Percentiles rank a stretch among this genome's conserved stretches.
phyloP scores from a whole-genome alignment of 2,329 filamentous ascomycete genomes.

The Penicillium vulpinum region DNA sequence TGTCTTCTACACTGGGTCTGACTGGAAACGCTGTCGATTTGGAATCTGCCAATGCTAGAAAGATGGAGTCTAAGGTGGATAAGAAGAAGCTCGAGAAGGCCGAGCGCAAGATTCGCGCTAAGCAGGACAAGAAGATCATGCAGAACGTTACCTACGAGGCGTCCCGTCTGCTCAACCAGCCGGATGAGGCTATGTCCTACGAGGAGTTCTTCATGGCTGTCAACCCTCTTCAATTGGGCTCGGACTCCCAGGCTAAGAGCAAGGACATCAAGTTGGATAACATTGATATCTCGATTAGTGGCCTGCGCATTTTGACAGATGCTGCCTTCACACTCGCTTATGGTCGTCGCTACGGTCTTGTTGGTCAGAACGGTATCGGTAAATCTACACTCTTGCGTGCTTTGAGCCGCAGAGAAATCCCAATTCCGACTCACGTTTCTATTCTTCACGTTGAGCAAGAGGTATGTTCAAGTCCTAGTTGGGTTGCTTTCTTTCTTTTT shows the following conservation, averaged over 20 bases:
- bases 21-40: slow-evolving; percentile 82
- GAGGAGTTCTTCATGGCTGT: slow-evolving; percentile 99
- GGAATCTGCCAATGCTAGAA: slow-evolving; percentile 86
- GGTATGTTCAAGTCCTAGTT: slow-evolving; percentile 51
- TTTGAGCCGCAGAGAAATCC: slow-evolving; percentile 85
- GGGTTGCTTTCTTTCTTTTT: background rate
- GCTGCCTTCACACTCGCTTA: slow-evolving; percentile 88
- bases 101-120: slow-evolving; percentile 93
- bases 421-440: slow-evolving; percentile 95
- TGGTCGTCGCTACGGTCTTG: slow-evolving; percentile 90
- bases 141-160: slow-evolving; percentile 98
- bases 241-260: slow-evolving; percentile 73
- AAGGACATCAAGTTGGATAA: slow-evolving; percentile 99
- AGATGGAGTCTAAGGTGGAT: slow-evolving; percentile 97
- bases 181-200: slow-evolving; percentile 84
- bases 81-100: slow-evolving; percentile 99
- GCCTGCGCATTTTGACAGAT: slow-evolving; percentile 84
- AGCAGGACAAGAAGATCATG: slow-evolving; percentile 97
- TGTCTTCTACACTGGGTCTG: slow-evolving; percentile 91
- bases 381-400: slow-evolving; percentile 93
- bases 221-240: slow-evolving; percentile 88
- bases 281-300: slow-evolving; percentile 90
- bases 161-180: slow-evolving; percentile 79
- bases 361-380: slow-evolving; percentile 99
- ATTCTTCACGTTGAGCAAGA: slow-evolving; percentile 99